These are phyloP conservation scores for Acer saccharum DNA, from an alignment of 345 rosid genomes.

Conservation along the genomic window DNA sequence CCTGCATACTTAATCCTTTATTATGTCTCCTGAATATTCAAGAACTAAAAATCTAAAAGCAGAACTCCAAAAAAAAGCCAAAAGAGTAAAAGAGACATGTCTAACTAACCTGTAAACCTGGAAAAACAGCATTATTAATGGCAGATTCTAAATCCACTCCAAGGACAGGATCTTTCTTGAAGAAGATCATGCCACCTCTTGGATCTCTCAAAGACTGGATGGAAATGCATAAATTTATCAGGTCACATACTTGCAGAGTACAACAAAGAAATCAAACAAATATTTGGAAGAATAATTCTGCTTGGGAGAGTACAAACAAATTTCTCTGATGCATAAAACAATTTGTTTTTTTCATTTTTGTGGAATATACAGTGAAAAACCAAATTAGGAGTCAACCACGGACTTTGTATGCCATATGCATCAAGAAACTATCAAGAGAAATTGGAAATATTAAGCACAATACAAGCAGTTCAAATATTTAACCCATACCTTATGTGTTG, in stretches of 20 bases:
- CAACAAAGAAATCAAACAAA: constrained; percentile 1
- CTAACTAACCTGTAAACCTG: constrained; percentile 80
- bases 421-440: not conserved
- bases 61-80: constrained; percentile 1
- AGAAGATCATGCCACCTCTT: constrained; percentile 99
- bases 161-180: constrained; percentile 69
- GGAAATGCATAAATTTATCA: constrained; percentile 12
- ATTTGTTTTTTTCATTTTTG: not conserved
- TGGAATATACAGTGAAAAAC: not conserved
- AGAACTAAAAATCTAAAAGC: not conserved
- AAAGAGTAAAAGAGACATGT: not conserved
- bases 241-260: constrained; percentile 7
- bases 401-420: not conserved
- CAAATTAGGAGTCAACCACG: not conserved
- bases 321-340: not conserved
- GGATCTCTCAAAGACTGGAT: constrained; percentile 94
- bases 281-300: not conserved
- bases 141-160: constrained; percentile 88
- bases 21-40: not conserved
- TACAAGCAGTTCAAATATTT: not conserved
- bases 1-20: constrained; percentile 44
- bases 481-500: constrained; percentile 78
- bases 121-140: constrained; percentile 92
- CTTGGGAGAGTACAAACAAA: not conserved
- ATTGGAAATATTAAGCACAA: not conserved